Evolutionary conservation across 106 monocot species (phyloP).

Genomic region (Allium cepa): DNA sequence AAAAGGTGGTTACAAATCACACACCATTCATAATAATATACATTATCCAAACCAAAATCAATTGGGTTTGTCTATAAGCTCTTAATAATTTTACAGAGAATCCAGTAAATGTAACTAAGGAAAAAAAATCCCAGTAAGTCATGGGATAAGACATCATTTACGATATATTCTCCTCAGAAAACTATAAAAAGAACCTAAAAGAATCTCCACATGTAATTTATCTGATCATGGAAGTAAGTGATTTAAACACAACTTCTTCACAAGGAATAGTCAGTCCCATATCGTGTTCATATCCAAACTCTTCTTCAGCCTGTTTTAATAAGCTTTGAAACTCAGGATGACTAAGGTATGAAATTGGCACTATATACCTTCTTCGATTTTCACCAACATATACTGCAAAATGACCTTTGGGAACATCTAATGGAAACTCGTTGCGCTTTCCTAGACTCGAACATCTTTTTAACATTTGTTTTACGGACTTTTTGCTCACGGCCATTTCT

Average conservation of each 20-base stretch:
- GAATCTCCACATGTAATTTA: background rate
- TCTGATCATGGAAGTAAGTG: constrained; percentile 32
- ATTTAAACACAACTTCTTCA: constrained; percentile 48
- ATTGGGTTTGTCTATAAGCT: too few relatives aligned
- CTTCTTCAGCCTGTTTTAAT: constrained; percentile 40
- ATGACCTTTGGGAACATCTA: constrained; percentile 53
- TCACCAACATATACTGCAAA: constrained; percentile 52
- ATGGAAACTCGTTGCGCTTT: background rate
- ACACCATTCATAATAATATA: too few relatives aligned
- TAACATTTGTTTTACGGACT: constrained; percentile 25
- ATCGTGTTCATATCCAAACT: constrained; percentile 55
- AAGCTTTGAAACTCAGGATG: constrained; percentile 43
- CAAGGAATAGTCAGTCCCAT: constrained; percentile 55
- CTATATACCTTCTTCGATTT: constrained; percentile 37
- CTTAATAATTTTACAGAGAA: too few relatives aligned
- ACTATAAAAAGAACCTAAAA: too few relatives aligned
- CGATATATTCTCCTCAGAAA: too few relatives aligned
- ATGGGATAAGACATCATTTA: too few relatives aligned
- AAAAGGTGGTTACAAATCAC: too few relatives aligned
- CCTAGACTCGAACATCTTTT: constrained; percentile 49
- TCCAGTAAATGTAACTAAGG: too few relatives aligned
- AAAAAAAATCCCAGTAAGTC: too few relatives aligned
- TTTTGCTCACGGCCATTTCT: constrained; percentile 28
- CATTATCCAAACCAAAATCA: too few relatives aligned
- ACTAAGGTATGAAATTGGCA: constrained; percentile 37